Base-by-base conservation (phyloP, 2,329 filamentous ascomycete species). In the Fonsecaea pedrosoi region DNA sequence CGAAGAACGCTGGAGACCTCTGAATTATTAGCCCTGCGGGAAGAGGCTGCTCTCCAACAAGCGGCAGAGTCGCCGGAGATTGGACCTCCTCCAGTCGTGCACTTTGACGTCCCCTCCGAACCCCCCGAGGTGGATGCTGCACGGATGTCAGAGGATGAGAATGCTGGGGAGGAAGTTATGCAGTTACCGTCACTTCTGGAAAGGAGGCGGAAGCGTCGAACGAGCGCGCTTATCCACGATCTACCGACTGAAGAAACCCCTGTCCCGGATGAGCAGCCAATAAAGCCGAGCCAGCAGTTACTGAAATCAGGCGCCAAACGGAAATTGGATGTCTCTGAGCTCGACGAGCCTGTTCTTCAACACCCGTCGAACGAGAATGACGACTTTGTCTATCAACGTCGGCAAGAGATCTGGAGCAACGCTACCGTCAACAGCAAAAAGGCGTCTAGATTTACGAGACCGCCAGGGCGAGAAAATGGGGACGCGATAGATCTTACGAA, bases 1-100 rank as follows among this genome's bases (percentile, higher is more conserved):
- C 78, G 86, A 69, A 75, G 78, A 66, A 87, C 85, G 8, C 77
- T 88, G 70, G 83, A 84, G 82, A 66, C 73, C 4, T 74, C 78
- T 37, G 81, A 82, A 58, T 56, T 82, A 18, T 70, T 76, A 34
- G 72, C 72, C 5, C 54, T 79, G 3, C 50, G 72, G 32, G 69
- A 74, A n/a, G 69, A 72, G 38, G 72, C 73, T 40, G 64, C 68
- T 12, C 68, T 73, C 55, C 65, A 67, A 40, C 55, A 70, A 30
- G 60, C 71, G 45, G 63, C 71, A 12, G 74, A 76, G 38, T 78
- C 76, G 4, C 76, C 76, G 9, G 75, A 75, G 7, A 62, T 76
- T 32, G 75, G 73, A 8, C 82, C 84, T 1, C 84, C 84, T 34
- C 84, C 85, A 1, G 76, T 85, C 9, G 83, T 82, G 6, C 82